phyloP scores from a whole-genome alignment of 2,329 filamentous ascomycete species.

The Apiospora marii region DNA sequence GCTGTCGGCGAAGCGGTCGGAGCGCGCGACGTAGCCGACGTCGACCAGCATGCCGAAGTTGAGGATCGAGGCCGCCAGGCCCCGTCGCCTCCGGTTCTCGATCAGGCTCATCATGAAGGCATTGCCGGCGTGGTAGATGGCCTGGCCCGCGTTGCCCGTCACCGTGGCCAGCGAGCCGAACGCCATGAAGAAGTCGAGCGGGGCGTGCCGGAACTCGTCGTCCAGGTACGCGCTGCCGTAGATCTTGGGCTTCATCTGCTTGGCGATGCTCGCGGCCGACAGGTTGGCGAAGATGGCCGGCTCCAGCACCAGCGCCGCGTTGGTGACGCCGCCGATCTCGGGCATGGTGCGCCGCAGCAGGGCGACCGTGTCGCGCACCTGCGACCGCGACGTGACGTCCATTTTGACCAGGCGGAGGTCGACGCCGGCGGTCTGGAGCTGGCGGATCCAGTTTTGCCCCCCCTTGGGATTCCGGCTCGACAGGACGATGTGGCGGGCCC shows the following conservation, averaged over 20 bases:
- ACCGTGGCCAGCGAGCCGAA: conserved; percentile 53
- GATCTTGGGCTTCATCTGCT: conserved; percentile 50
- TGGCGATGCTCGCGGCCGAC: conserved; percentile 45
- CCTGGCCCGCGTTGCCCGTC: conserved; percentile 52
- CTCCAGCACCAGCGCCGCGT: conserved; percentile 55
- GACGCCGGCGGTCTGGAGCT: not conserved
- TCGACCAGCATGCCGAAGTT: conserved; percentile 56
- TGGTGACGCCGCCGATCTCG: conserved; percentile 44
- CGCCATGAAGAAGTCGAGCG: conserved; percentile 56
- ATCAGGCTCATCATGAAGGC: conserved; percentile 56
- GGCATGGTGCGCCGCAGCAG: too few relatives aligned
- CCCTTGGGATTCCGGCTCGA: conserved; percentile 48
- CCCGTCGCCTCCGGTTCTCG: conserved; percentile 44
- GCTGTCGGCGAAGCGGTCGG: conserved; percentile 46
- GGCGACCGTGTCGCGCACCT: not conserved
- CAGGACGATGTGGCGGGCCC: conserved; percentile 49
- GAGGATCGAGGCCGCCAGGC: conserved; percentile 47
- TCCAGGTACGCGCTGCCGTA: conserved; percentile 50
- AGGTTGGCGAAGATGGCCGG: conserved; percentile 51
- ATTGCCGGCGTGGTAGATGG: conserved; percentile 54
- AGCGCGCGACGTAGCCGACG: conserved; percentile 56
- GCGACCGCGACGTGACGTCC: not conserved
- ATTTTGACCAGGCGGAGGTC: not conserved
- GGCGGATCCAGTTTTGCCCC: conserved; percentile 38
- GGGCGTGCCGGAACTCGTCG: conserved; percentile 39